Conservation (phyloP, 2,329 filamentous ascomycete genomes). For the Colletotrichum endophyticum region DNA sequence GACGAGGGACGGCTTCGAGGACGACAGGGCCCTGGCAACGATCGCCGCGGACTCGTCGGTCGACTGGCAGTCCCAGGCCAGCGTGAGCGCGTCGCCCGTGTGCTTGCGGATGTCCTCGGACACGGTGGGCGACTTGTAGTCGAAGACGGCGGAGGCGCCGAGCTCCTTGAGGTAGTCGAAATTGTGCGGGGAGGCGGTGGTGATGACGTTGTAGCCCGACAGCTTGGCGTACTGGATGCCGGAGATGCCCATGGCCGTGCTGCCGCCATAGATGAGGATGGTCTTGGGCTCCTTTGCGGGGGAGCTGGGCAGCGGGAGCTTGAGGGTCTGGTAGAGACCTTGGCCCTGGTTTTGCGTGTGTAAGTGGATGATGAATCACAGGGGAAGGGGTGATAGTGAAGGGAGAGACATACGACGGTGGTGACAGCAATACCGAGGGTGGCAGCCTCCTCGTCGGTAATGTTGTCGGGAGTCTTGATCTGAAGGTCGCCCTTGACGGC, state of each 20-base stretch:
- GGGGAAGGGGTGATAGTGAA: neutral
- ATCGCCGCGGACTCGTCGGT: slow-evolving; percentile 14
- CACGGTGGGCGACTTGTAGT: slow-evolving; percentile 29
- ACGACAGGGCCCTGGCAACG: slow-evolving; percentile 25
- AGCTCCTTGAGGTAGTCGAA: slow-evolving; percentile 36
- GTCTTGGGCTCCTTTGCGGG: slow-evolving; percentile 38
- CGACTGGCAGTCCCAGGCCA: slow-evolving; percentile 30
- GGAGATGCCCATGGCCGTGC: slow-evolving; percentile 60
- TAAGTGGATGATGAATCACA: neutral
- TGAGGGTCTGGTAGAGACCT: slow-evolving; percentile 51
- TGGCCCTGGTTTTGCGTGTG: slow-evolving; percentile 41
- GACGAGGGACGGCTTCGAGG: slow-evolving; percentile 33
- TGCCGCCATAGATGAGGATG: slow-evolving; percentile 48
- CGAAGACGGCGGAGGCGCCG: slow-evolving; percentile 35
- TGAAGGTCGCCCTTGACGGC: slow-evolving; percentile 43
- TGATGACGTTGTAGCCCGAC: slow-evolving; percentile 35
- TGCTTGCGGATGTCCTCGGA: slow-evolving; percentile 28
- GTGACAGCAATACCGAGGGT: slow-evolving; percentile 47
- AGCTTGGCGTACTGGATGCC: slow-evolving; percentile 40
- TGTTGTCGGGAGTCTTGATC: slow-evolving; percentile 47
- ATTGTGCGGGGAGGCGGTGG: slow-evolving; percentile 37
- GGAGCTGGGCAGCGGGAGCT: slow-evolving; percentile 49
- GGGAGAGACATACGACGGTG: slow-evolving; percentile 37
- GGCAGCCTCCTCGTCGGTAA: slow-evolving; percentile 52
- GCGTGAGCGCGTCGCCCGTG: slow-evolving; percentile 25